These are phyloP conservation scores for Globisporangium apiculatum DNA, from an alignment of 352 stramenopile genomes.

Conservation along the genomic window DNA sequence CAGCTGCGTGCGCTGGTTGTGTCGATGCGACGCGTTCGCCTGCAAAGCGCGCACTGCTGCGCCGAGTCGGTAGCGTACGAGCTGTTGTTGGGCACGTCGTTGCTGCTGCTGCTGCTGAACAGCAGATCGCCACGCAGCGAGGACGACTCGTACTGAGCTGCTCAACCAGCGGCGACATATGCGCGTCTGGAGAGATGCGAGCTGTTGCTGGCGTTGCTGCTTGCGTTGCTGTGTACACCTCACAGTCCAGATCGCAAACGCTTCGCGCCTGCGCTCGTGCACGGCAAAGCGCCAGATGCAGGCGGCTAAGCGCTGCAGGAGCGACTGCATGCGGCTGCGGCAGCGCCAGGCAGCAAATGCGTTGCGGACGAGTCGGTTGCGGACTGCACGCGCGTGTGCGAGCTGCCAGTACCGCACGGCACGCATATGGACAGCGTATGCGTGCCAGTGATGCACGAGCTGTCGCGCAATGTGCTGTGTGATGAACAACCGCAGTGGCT, in stretches of 20 bases:
- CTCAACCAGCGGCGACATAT: conserved; percentile 32
- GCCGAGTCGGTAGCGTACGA: conserved; percentile 5
- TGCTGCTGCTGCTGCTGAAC: conserved; percentile 7
- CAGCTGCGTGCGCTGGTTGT: background rate
- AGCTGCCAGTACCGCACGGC: conserved; percentile 17
- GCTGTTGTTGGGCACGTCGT: conserved; percentile 9
- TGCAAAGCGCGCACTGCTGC: background rate
- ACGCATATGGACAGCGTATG: conserved; percentile 7
- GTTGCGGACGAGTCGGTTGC: background rate
- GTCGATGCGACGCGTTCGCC: background rate
- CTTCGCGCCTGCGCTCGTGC: conserved; percentile 13
- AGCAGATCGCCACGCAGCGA: conserved; percentile 21
- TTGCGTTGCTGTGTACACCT: conserved; percentile 2
- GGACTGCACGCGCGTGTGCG: conserved; percentile 2
- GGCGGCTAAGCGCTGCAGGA: conserved; percentile 7
- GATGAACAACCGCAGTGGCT: background rate
- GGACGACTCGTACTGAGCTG: conserved; percentile 16
- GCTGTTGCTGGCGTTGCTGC: conserved; percentile 11
- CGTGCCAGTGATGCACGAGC: conserved; percentile 19
- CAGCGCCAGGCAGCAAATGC: background rate
- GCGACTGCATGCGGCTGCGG: background rate
- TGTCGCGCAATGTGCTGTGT: conserved; percentile 7
- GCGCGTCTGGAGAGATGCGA: conserved; percentile 26
- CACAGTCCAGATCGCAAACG: conserved; percentile 29
- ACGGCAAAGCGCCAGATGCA: conserved; percentile 18